Evolutionary conservation across 2,329 filamentous ascomycete genomes (phyloP).

Genomic region (Tolypocladium amazonense): DNA sequence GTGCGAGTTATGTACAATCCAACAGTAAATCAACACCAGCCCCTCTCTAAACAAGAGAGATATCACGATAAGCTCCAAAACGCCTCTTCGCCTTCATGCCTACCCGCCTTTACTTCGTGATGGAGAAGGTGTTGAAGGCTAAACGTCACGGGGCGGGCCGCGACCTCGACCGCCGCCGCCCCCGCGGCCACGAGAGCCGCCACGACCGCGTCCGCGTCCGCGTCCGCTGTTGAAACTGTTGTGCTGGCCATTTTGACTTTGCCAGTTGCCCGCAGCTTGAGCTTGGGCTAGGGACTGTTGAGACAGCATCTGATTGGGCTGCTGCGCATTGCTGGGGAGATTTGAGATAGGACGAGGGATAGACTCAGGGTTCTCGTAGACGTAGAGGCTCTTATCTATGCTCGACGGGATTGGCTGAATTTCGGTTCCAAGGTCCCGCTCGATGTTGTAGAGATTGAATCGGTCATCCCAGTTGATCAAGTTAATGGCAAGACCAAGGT

Average conservation of each 20-base stretch:
- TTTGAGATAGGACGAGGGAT: constrained; percentile 73
- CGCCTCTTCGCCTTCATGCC: constrained; percentile 6
- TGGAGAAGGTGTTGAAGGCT: constrained; percentile 15
- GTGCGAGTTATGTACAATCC: constrained; percentile 33
- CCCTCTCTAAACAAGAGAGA: constrained; percentile 8
- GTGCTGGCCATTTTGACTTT: constrained; percentile 26
- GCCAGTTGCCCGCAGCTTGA: constrained; percentile 29
- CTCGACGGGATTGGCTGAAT: constrained; percentile 90
- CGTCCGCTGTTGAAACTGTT: constrained; percentile 25
- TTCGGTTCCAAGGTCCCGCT: constrained; percentile 92
- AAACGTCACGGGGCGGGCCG: constrained; percentile 22
- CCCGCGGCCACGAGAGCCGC: constrained; percentile 27
- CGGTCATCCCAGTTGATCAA: constrained; percentile 99
- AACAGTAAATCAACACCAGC: constrained; percentile 19
- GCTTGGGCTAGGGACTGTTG: constrained; percentile 9
- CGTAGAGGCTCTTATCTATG: constrained; percentile 97
- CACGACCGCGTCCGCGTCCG: constrained; percentile 20
- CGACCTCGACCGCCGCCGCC: constrained; percentile 25
- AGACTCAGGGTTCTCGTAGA: constrained; percentile 91
- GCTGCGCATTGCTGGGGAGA: constrained; percentile 23
- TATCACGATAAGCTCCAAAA: constrained; percentile 4
- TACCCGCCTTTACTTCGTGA: constrained; percentile 10
- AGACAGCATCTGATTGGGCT: constrained; percentile 15
- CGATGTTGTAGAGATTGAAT: constrained; percentile 98
- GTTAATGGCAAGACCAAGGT: constrained; percentile 95